These are phyloP conservation scores for Urochloa ruziziensis DNA, from an alignment of 176 grass and related monocot species.

Conservation along the genomic window DNA sequence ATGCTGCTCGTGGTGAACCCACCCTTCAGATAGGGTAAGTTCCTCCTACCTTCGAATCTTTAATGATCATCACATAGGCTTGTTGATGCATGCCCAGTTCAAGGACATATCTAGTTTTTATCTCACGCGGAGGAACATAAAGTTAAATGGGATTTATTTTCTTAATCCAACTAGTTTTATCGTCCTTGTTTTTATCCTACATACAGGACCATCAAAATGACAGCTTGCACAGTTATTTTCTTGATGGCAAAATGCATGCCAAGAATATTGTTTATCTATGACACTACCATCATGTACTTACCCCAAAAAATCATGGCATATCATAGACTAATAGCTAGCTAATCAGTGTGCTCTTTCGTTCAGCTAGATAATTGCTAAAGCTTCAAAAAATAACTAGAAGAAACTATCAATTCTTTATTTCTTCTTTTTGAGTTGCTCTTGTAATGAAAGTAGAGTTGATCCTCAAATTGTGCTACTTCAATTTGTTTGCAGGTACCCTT, in stretches of 20 bases:
- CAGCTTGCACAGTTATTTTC: background rate
- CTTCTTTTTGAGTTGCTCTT: background rate
- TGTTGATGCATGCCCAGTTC: background rate
- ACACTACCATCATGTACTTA: background rate
- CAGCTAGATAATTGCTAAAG: background rate
- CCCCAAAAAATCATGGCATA: background rate
- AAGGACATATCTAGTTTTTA: background rate
- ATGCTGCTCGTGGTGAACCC: constrained; percentile 57
- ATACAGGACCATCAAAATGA: background rate
- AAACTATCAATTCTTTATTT: background rate
- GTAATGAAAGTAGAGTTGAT: background rate
- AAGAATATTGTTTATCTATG: background rate
- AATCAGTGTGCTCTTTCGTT: no score
- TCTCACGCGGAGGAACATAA: background rate
- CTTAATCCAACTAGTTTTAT: background rate
- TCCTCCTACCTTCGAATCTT: background rate
- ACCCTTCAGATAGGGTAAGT: constrained; percentile 87
- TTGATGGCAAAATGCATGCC: background rate
- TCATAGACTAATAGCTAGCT: no score
- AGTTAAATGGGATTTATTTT: background rate
- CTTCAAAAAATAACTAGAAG: background rate
- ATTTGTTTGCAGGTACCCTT: constrained; percentile 60
- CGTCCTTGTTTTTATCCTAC: background rate
- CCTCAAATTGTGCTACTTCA: background rate
- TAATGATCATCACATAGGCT: no score